Evolutionary conservation across 805 yeast genomes (phyloP).

Genomic region (Ogataea paraovalis): DNA sequence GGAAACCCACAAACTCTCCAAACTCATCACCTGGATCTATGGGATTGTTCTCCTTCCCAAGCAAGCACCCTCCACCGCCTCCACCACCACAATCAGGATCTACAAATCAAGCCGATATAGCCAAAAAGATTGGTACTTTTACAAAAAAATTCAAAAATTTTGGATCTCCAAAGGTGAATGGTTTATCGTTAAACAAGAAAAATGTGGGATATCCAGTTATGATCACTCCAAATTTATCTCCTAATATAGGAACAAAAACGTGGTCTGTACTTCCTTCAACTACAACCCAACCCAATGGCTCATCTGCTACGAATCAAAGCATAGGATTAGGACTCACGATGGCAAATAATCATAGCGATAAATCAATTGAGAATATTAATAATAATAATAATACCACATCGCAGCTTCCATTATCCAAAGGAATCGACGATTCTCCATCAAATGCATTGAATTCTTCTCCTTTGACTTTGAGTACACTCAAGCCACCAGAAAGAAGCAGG

Average conservation of each 20-base stretch:
- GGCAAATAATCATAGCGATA: neutral
- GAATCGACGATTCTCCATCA: neutral
- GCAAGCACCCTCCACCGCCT: neutral
- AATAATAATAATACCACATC: neutral
- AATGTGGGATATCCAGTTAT: neutral
- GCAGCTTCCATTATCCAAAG: neutral
- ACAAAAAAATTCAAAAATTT: neutral
- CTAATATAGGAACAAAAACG: neutral
- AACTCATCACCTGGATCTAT: neutral
- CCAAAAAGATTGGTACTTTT: neutral
- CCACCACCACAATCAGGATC: neutral
- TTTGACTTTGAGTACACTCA: neutral
- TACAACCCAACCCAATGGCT: neutral
- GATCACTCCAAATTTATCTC: neutral
- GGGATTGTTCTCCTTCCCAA: neutral
- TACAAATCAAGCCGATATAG: neutral
- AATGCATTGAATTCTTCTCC: neutral
- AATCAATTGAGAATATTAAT: neutral
- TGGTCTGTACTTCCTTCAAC: no score
- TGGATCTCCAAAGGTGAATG: neutral
- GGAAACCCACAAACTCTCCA: neutral
- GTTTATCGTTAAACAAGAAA: neutral
- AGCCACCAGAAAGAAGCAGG: slow-evolving; percentile 2
- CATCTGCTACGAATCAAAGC: neutral
- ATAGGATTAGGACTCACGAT: neutral